phyloP scores from a whole-genome alignment of 2,329 filamentous ascomycete species.

The Xylariaceae sp. region DNA sequence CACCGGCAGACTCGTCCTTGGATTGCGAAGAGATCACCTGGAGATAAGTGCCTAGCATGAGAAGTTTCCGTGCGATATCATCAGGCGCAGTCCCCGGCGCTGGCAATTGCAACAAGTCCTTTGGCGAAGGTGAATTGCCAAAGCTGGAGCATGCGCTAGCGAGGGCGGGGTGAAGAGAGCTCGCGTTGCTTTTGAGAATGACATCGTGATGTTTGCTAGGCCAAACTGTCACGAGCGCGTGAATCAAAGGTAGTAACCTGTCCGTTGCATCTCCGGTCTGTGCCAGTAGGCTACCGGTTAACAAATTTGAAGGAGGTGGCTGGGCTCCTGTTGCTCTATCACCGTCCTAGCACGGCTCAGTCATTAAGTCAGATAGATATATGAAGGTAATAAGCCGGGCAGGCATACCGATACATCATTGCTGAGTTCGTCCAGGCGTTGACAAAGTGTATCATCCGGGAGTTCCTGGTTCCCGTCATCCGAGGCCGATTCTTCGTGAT shows the following conservation, averaged over 20 bases:
- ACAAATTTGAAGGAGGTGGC: not conserved
- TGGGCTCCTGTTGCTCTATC: not conserved
- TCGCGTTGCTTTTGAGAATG: constrained; percentile 9
- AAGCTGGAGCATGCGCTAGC: constrained; percentile 11
- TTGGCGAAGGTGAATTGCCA: constrained; percentile 6
- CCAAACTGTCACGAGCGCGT: constrained; percentile 14
- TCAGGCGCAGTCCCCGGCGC: constrained; percentile 6
- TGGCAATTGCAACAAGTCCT: constrained; percentile 13
- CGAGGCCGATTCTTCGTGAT: not conserved
- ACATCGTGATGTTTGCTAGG: constrained; percentile 8
- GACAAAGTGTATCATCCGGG: not conserved
- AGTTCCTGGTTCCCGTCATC: not conserved
- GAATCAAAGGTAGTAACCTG: constrained; percentile 1
- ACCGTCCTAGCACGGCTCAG: not conserved
- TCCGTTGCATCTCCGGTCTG: constrained; percentile 2
- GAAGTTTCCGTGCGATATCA: constrained; percentile 12
- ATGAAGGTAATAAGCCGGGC: not conserved
- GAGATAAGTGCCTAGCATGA: constrained; percentile 11
- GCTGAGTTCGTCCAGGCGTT: not conserved
- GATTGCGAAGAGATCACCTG: constrained; percentile 12
- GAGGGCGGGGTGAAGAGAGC: constrained; percentile 14
- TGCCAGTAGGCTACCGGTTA: not conserved
- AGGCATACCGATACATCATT: not conserved
- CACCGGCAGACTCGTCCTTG: not conserved
- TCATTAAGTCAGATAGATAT: not conserved